Evolutionary conservation across 2,329 filamentous ascomycete genomes (phyloP).

Genomic region (Claviceps monticola): DNA sequence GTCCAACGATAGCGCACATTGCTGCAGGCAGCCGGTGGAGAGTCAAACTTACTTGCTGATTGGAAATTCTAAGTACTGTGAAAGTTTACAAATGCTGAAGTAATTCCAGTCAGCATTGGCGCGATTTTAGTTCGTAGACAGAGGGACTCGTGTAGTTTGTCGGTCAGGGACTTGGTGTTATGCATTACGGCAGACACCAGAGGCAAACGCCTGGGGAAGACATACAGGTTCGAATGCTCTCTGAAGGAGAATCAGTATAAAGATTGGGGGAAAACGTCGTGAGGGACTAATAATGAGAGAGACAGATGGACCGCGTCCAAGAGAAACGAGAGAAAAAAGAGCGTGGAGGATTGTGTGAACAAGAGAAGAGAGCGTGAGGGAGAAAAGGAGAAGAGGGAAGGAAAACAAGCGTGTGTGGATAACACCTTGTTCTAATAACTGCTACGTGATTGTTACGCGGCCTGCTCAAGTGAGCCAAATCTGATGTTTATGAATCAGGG

Average conservation of each 20-base stretch:
- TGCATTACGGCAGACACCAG: neutral
- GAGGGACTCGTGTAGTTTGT: constrained; percentile 1
- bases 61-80: neutral
- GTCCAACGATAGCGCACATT: neutral
- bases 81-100: neutral
- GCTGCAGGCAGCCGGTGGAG: neutral
- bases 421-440: neutral
- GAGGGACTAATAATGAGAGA: neutral
- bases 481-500: constrained; percentile 2
- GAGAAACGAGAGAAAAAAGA: neutral
- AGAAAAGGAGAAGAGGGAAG: neutral
- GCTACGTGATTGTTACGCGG: neutral
- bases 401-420: neutral
- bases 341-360: neutral
- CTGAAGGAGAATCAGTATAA: neutral
- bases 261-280: neutral
- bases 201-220: constrained; percentile 1
- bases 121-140: neutral
- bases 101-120: neutral
- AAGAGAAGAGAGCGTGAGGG: neutral
- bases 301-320: neutral
- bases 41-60: neutral
- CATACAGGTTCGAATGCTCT: neutral
- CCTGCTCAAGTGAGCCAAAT: constrained; percentile 1
- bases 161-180: neutral